Base-by-base conservation (phyloP, 768 basidiomycete genomes). In the Gelatoporia subvermispora region DNA sequence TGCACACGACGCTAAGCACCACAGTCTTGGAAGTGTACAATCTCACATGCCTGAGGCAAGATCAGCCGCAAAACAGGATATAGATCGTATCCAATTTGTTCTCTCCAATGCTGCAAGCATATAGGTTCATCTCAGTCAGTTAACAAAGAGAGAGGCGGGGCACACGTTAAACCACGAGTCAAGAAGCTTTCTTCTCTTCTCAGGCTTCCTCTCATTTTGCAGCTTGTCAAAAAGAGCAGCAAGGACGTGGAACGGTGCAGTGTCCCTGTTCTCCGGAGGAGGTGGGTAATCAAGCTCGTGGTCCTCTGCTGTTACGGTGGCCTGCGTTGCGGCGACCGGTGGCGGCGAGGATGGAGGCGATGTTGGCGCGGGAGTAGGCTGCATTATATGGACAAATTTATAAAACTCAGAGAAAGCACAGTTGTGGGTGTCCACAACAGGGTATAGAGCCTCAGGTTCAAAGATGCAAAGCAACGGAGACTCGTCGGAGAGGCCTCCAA, bases 61-160 rank as follows among this genome's bases (percentile, higher is more conserved):
- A 99, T 73, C 18, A 99, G 74, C 25, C 93, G 82, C 41, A 98
- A 72, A 24, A 93, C 81, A 4, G 95, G 94, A 65, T 88, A 97
- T 28, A 99, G 65, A 62, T 98, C 90, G 58, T 80, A 71, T 0
- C 96, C 96, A 38, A 92, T 85, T 58, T 88, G 78, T 37, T 81
- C 71, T 56, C 94, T 77, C 92, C 93, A 98, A 60, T 86, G 82
- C 85, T 91, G 56, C 35, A 43, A 28, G 37, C 25, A 54, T 39
- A 16, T 5, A 16, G n/a, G n/a, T 23, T 16, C 5, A 16, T 3
- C n/a, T 41, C 41, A 41, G 22, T 41, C 41, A 41, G 41, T 20
- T 17, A 8, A 20, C 8, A 23, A 16, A 20, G 41, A 17, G 15
- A 21, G 3, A 16, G 9, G 16, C 28, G 35, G 2, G 15, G 49